Evolutionary conservation across 2,329 filamentous ascomycete species (phyloP).

Genomic region (Pestalotiopsis fici): DNA sequence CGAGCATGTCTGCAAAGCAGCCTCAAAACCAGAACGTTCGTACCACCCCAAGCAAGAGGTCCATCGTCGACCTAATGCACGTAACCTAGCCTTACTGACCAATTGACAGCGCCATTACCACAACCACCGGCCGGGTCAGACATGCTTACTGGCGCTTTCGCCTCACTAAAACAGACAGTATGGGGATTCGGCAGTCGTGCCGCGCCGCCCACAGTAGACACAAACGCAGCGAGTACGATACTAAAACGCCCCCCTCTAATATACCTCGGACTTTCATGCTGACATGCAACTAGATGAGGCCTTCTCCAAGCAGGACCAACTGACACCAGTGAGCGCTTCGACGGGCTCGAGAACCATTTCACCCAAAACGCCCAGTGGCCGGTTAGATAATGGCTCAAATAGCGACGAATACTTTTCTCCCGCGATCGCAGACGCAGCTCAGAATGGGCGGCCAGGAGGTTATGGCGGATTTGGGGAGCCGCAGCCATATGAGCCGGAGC

Average conservation of each 20-base stretch:
- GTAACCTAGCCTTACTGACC: conserved; percentile 1
- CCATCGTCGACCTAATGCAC: background rate
- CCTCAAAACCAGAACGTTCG: conserved; percentile 47
- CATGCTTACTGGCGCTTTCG: conserved; percentile 35
- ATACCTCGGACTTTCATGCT: background rate
- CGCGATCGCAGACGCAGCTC: conserved; percentile 43
- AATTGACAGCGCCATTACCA: background rate
- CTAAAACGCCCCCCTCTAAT: background rate
- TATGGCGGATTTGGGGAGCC: conserved; percentile 50
- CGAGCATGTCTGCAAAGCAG: conserved; percentile 71
- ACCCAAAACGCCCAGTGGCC: conserved; percentile 57
- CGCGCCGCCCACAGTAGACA: conserved; percentile 54
- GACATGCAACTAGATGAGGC: conserved; percentile 45
- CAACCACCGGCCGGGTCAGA: conserved; percentile 21
- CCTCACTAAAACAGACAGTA: conserved; percentile 35
- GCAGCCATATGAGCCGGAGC: conserved; percentile 36
- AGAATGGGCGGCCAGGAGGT: conserved; percentile 42
- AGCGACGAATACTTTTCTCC: conserved; percentile 47
- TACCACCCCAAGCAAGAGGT: conserved; percentile 9
- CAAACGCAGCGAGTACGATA: conserved; percentile 57
- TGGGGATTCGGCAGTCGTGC: conserved; percentile 43
- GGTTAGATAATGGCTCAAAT: conserved; percentile 41
- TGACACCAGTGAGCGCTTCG: conserved; percentile 65
- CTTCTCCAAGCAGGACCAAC: conserved; percentile 55
- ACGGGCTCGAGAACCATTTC: conserved; percentile 63